Percentiles rank a stretch among this genome's conserved stretches.
These are phyloP conservation scores for Fusarium sp. DNA, from an alignment of 2,329 filamentous ascomycete genomes.

Conservation along the genomic window DNA sequence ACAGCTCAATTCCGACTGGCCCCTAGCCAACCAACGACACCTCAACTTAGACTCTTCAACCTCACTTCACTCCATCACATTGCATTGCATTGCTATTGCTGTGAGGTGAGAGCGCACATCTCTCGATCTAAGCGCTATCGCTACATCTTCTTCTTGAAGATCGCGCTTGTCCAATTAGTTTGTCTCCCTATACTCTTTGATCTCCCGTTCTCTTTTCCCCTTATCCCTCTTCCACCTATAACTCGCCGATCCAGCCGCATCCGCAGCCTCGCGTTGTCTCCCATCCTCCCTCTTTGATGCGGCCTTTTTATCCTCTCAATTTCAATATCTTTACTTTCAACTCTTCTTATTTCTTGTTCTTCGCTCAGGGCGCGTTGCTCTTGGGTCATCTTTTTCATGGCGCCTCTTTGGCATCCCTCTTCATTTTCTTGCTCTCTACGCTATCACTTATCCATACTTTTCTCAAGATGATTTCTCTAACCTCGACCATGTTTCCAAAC, in stretches of 20 bases:
- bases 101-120: conserved; percentile 46
- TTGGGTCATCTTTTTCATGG: conserved; percentile 40
- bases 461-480: conserved; percentile 69
- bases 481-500: conserved; percentile 67
- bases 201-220: conserved; percentile 41
- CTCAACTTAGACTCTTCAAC: conserved; percentile 51
- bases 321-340: conserved; percentile 20
- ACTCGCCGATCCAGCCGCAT: conserved; percentile 43
- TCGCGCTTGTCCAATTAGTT: conserved; percentile 55
- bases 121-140: conserved; percentile 40
- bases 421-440: conserved; percentile 45
- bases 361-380: conserved; percentile 32
- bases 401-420: conserved; percentile 49
- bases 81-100: conserved; percentile 35
- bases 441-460: conserved; percentile 44
- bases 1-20: conserved; percentile 40
- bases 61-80: conserved; percentile 43
- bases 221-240: conserved; percentile 38
- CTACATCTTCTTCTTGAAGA: conserved; percentile 41
- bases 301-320: conserved; percentile 28
- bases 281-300: conserved; percentile 37
- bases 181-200: conserved; percentile 51
- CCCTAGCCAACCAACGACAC: conserved; percentile 32
- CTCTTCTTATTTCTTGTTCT: conserved; percentile 27
- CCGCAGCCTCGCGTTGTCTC: conserved; percentile 48